phyloP scores from a whole-genome alignment of 129 eudicot species.

The Mikania micrantha region DNA sequence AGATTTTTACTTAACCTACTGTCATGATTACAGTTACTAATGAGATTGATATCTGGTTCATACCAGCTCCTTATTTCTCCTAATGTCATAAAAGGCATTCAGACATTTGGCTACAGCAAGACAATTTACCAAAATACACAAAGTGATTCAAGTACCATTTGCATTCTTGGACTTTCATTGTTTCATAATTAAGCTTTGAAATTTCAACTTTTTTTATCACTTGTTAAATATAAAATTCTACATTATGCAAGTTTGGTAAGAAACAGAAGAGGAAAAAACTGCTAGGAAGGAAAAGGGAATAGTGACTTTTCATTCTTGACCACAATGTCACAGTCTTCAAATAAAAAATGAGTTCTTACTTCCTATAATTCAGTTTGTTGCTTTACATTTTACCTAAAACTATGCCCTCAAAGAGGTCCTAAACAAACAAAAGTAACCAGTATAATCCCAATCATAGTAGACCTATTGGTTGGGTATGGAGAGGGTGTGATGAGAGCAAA shows the following conservation, averaged over 20 bases:
- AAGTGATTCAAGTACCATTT: neutral
- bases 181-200: neutral
- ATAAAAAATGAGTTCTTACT: neutral
- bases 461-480: too few species aligned
- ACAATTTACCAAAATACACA: neutral
- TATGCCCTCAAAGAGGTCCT: neutral
- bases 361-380: neutral
- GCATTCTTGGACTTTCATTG: neutral
- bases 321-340: neutral
- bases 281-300: neutral
- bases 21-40: neutral
- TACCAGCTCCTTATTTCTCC: neutral
- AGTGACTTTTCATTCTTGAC: neutral
- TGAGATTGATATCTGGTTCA: neutral
- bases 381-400: neutral
- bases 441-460: too few species aligned
- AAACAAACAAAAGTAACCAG: too few species aligned
- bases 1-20: neutral
- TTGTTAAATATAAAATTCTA: neutral
- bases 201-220: neutral
- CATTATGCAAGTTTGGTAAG: neutral
- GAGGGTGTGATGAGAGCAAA: too few species aligned
- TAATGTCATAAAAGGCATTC: neutral
- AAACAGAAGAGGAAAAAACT: neutral
- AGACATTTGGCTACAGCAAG: neutral